Percentiles rank a stretch among this genome's conserved stretches.
These are phyloP conservation scores for Cenchrus fungigraminus DNA, from an alignment of 176 grass and related monocot genomes.

Conservation along the genomic window DNA sequence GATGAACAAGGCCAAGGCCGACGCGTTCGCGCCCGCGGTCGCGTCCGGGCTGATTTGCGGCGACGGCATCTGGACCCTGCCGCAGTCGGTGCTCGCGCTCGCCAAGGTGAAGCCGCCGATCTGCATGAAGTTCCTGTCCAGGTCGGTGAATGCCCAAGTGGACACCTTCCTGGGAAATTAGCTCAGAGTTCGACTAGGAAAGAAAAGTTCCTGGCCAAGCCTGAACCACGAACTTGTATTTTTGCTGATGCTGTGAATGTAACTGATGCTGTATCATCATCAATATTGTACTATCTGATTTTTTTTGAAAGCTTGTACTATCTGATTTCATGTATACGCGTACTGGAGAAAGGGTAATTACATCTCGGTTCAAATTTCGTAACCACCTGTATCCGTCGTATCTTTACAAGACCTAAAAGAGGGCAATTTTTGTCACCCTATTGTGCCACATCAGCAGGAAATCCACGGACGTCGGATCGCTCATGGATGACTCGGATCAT, in stretches of 20 bases:
- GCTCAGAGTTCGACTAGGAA: background rate
- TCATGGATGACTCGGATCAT: too few relatives aligned
- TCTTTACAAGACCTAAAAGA: too few relatives aligned
- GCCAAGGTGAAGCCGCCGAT: slow-evolving; percentile 63
- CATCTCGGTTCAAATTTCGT: background rate
- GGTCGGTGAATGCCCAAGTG: slow-evolving; percentile 47
- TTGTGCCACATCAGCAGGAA: too few relatives aligned
- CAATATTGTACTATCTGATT: background rate
- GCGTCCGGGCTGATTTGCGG: slow-evolving; percentile 53
- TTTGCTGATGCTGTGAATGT: background rate
- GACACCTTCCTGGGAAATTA: slow-evolving; percentile 46
- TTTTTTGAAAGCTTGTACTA: too few relatives aligned
- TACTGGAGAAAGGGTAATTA: too few relatives aligned
- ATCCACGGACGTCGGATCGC: too few relatives aligned
- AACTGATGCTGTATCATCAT: background rate
- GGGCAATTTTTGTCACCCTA: too few relatives aligned
- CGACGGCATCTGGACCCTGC: slow-evolving; percentile 55
- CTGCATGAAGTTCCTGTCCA: slow-evolving; percentile 65
- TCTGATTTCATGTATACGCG: background rate
- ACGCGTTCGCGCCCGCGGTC: slow-evolving; percentile 45
- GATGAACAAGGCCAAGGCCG: slow-evolving; percentile 37
- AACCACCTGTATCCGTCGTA: background rate
- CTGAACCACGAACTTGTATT: background rate
- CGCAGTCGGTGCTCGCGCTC: slow-evolving; percentile 47
- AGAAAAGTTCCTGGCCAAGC: background rate